These are phyloP conservation scores for Caryopteris hybrid DNA, from an alignment of 305 asterid genomes.

Conservation along the genomic window DNA sequence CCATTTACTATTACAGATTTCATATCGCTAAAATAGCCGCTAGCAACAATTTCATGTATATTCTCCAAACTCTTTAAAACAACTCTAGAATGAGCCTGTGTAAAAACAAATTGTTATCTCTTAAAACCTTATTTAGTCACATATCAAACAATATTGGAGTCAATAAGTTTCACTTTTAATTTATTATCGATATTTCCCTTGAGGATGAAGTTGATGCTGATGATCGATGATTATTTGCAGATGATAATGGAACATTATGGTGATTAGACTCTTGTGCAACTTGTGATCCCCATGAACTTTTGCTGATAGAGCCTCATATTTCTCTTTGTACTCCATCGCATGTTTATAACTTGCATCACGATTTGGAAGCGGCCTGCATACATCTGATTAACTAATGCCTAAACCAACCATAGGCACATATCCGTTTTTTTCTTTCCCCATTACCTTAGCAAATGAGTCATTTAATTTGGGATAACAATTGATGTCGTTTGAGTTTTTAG, in stretches of 20 bases:
- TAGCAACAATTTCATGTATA: not conserved
- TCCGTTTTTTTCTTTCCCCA: conserved; percentile 10
- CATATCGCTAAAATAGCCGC: not conserved
- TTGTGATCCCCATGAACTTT: not conserved
- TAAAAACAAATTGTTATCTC: no score
- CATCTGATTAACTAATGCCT: not conserved
- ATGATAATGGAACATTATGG: not conserved
- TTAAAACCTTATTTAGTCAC: no score
- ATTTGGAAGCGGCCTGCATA: not conserved
- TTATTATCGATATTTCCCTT: not conserved
- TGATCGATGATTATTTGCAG: not conserved
- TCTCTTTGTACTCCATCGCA: not conserved
- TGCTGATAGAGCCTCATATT: not conserved
- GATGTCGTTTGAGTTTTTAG: no score
- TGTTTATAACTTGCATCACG: not conserved
- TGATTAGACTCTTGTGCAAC: not conserved
- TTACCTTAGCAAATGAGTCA: no score
- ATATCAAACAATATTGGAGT: not conserved
- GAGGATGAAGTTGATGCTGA: no score
- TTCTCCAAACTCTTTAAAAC: no score
- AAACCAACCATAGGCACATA: not conserved
- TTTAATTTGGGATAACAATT: no score
- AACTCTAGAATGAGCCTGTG: no score
- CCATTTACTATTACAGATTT: not conserved
- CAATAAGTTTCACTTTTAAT: not conserved